Base-by-base conservation (phyloP, 805 yeast genomes). In the Cyberlindnera japonica region DNA sequence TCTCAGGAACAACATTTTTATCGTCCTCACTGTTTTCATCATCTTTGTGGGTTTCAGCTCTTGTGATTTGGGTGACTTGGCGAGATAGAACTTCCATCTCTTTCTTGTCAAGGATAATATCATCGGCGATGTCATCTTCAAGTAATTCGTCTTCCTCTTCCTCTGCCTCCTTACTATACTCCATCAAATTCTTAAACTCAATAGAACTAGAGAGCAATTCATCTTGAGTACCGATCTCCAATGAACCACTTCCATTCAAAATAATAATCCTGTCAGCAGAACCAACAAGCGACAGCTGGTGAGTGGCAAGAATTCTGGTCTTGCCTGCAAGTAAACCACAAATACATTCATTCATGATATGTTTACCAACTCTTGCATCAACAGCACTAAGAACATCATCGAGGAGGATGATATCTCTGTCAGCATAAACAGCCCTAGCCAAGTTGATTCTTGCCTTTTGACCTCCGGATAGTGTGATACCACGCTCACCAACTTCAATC, bases 371-470 rank as follows among this genome's bases (percentile, higher is more conserved):
- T 53, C 85, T 79, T 23, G 91, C 88, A 61, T 86, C 95, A 7
- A 86, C 95, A 5, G 95, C 95, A 64, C 86, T 77, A 42, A 86
- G 68, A 13, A 85, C 88, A 57, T 86, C 95, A 57, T 86, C 95
- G 38, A 86, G 62, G 37, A 86, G 61, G 29, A 81, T 71, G 18
- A 84, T 79, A 53, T 83, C 88, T 15, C 74, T 72, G 20, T 78
- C 69, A 12, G 81, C 76, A 54, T 86, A 86, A 3, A 83, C 87
- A 2, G 91, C 83, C 57, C 95, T 72, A 4, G 95, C 95, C 44
- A 86, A 64, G 54, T 78, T 77, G 38, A 86, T 74, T 59, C 95
- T 74, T 0, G 95, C 91, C 65, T 86, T 86, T 59, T 86, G 95
- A 37, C 95, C 95, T 41, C 95, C 95, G n/a, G 91, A 82, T 30